These are phyloP conservation scores for Aspergillus tanneri DNA, from an alignment of 2,329 filamentous ascomycete species.

Conservation along the genomic window DNA sequence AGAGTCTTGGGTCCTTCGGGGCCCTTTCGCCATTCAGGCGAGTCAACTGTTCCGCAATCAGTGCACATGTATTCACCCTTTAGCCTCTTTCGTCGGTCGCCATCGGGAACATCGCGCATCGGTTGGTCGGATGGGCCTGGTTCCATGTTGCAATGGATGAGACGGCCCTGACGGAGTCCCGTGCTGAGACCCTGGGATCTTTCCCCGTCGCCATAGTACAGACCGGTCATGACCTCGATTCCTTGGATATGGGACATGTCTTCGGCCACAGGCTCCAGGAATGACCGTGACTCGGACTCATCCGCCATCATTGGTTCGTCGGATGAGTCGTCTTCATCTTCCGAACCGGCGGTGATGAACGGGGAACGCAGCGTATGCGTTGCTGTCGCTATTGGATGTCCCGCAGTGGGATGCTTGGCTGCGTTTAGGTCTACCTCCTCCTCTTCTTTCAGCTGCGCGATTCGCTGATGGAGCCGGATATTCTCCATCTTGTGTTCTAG, in stretches of 20 bases:
- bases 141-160: constrained; percentile 82
- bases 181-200: constrained; percentile 84
- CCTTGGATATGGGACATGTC: constrained; percentile 74
- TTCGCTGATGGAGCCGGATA: constrained; percentile 77
- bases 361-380: constrained; percentile 15
- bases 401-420: constrained; percentile 57
- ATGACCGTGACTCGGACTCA: constrained; percentile 48
- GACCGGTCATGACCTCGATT: constrained; percentile 88
- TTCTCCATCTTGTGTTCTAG: constrained; percentile 97
- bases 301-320: constrained; percentile 34
- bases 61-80: constrained; percentile 96
- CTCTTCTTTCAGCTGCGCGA: constrained; percentile 79
- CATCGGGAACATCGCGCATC: constrained; percentile 52
- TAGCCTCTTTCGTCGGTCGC: constrained; percentile 81
- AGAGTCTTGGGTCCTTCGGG: constrained; percentile 90
- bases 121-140: constrained; percentile 76
- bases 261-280: constrained; percentile 76
- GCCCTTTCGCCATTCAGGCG: constrained; percentile 93
- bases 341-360: constrained; percentile 38
- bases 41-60: constrained; percentile 91
- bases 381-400: constrained; percentile 50
- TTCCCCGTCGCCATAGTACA: constrained; percentile 86
- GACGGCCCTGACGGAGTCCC: constrained; percentile 73
- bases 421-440: constrained; percentile 77
- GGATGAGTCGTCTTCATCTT: constrained; percentile 39